These are phyloP conservation scores for Penicillium occitanis DNA, from an alignment of 2,329 filamentous ascomycete species.

Conservation along the genomic window DNA sequence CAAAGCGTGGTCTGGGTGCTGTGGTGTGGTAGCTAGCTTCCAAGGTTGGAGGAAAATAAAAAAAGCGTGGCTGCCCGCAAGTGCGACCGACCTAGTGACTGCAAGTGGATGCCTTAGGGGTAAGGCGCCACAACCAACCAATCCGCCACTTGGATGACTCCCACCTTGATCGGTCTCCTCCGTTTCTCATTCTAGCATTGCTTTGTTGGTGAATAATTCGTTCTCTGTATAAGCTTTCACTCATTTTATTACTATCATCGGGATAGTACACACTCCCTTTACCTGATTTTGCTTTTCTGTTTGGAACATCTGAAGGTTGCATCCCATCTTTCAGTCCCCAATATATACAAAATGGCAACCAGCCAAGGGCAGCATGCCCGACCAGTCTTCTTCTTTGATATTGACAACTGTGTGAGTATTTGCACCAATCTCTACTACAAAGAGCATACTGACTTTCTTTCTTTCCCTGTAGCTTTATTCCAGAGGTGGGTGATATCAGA, in stretches of 20 bases:
- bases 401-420: slow-evolving; percentile 81
- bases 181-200: background rate
- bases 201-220: background rate
- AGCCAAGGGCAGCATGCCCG: slow-evolving; percentile 37
- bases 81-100: background rate
- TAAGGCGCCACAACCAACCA: background rate
- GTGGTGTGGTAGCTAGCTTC: background rate
- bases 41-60: slow-evolving; percentile 2
- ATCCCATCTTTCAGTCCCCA: background rate
- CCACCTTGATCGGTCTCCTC: background rate
- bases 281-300: background rate
- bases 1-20: background rate
- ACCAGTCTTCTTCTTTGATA: slow-evolving; percentile 77
- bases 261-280: background rate
- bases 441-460: background rate
- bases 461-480: slow-evolving; percentile 65
- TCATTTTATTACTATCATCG: background rate
- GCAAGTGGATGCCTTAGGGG: background rate
- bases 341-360: slow-evolving; percentile 11
- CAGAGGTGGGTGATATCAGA: slow-evolving; percentile 61
- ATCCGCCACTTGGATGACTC: slow-evolving; percentile 6
- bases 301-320: background rate
- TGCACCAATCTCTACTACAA: background rate
- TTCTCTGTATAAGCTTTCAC: background rate
- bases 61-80: background rate